Evolutionary conservation across 2,329 filamentous ascomycete genomes (phyloP).

Genomic region (Talaromyces atroroseus): DNA sequence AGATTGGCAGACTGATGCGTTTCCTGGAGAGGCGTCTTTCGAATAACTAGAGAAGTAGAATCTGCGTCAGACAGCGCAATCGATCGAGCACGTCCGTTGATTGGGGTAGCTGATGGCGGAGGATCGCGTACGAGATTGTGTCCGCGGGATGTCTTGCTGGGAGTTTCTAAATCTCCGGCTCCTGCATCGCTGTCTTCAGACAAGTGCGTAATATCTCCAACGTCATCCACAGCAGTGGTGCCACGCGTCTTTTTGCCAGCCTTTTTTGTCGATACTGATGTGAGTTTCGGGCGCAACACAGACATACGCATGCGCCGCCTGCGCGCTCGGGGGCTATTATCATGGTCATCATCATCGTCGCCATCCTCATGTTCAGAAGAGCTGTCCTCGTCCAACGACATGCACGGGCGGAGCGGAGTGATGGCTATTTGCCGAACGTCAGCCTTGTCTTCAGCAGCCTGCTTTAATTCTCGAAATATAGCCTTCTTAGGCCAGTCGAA

Average conservation of each 20-base stretch:
- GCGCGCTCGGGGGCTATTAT: slow-evolving; percentile 21
- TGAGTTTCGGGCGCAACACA: slow-evolving; percentile 40
- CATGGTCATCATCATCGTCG: slow-evolving; percentile 17
- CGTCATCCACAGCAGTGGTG: slow-evolving; percentile 9
- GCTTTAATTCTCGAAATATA: slow-evolving; percentile 38
- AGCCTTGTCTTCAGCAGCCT: slow-evolving; percentile 23
- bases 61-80: slow-evolving; percentile 24
- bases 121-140: slow-evolving; percentile 30
- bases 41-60: slow-evolving; percentile 15
- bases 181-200: slow-evolving; percentile 27
- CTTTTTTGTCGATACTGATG: slow-evolving; percentile 35
- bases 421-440: slow-evolving; percentile 24
- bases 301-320: slow-evolving; percentile 37
- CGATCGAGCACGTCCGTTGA: slow-evolving; percentile 26
- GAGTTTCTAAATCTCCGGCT: slow-evolving; percentile 26
- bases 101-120: slow-evolving; percentile 24
- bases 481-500: slow-evolving; percentile 39
- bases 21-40: slow-evolving; percentile 27
- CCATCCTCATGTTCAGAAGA: slow-evolving; percentile 17
- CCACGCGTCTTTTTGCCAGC: slow-evolving; percentile 26
- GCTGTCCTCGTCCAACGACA: slow-evolving; percentile 21
- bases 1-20: slow-evolving; percentile 21
- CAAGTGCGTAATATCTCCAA: slow-evolving; percentile 18
- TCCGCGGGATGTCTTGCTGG: slow-evolving; percentile 27
- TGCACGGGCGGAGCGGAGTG: slow-evolving; percentile 30